Conservation (phyloP, 768 basidiomycete genomes). For the Phaffia australis region DNA sequence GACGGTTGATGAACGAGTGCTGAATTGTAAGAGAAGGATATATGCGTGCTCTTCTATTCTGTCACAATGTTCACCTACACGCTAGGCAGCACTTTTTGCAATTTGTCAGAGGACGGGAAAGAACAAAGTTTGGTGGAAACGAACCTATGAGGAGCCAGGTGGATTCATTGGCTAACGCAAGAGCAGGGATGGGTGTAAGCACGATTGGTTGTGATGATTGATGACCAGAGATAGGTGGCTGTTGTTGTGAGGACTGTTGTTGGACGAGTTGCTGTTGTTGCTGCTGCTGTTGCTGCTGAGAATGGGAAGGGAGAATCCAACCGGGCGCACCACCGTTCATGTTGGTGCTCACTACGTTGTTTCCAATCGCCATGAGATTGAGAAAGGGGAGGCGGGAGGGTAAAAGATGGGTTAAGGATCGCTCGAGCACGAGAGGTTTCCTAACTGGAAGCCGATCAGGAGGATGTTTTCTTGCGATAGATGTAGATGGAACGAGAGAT, state of each 20-base stretch:
- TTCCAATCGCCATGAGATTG: not conserved
- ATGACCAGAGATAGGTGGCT: not conserved
- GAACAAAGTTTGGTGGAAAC: slow-evolving; percentile 27
- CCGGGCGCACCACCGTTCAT: not conserved
- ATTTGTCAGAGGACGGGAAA: not conserved
- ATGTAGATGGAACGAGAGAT: no score
- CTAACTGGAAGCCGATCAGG: not conserved
- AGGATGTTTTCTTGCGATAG: not conserved
- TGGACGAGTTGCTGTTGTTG: slow-evolving; percentile 3
- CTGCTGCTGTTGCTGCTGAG: slow-evolving; percentile 6
- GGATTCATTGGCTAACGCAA: slow-evolving; percentile 78
- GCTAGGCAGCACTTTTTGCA: not conserved
- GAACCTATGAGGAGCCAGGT: slow-evolving; percentile 89
- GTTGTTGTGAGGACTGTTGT: not conserved
- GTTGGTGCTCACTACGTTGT: not conserved
- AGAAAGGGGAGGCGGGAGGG: not conserved
- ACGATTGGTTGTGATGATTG: not conserved
- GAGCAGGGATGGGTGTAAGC: slow-evolving; percentile 51
- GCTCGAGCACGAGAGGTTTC: no score
- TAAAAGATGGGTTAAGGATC: not conserved
- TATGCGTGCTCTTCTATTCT: no score
- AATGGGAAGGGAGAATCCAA: no score
- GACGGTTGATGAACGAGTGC: not conserved
- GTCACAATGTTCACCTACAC: no score
- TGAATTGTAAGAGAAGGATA: slow-evolving; percentile 3